Evolutionary conservation across 139 green algal genomes (phyloP).

Genomic region (Chlorella sp.): DNA sequence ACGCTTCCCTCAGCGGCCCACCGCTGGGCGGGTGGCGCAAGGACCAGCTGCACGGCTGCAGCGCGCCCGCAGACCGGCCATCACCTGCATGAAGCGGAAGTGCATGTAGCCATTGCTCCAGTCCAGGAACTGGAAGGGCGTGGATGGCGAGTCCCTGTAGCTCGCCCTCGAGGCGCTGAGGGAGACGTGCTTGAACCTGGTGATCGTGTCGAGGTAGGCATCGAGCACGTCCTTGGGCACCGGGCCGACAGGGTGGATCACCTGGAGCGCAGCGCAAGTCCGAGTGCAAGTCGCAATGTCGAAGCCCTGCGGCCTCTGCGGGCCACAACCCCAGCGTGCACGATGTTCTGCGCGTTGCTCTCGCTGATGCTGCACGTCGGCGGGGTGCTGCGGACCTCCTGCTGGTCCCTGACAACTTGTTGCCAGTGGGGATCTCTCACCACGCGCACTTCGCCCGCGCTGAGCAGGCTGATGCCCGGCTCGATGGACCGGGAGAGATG

Average conservation of each 20-base stretch:
- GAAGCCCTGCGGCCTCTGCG: too few species aligned
- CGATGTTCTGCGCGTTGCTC: background rate
- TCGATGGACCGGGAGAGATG: conserved; percentile 19
- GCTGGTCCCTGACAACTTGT: too few species aligned
- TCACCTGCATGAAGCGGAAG: conserved; percentile 65
- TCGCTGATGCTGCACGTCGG: too few species aligned
- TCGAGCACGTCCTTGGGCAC: conserved; percentile 51
- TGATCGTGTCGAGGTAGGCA: conserved; percentile 54
- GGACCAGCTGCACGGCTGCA: too few species aligned
- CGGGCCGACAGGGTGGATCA: conserved; percentile 57
- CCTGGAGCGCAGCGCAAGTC: conserved; percentile 28
- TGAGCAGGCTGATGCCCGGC: conserved; percentile 57
- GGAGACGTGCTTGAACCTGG: conserved; percentile 16
- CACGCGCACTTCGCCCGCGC: conserved; percentile 60
- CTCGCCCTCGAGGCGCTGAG: conserved; percentile 15
- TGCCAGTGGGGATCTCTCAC: conserved; percentile 30
- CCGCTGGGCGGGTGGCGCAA: too few species aligned
- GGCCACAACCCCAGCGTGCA: too few species aligned
- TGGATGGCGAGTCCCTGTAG: conserved; percentile 40
- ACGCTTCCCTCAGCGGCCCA: too few species aligned
- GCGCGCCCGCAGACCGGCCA: too few species aligned
- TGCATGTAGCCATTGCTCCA: conserved; percentile 69
- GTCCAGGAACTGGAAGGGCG: conserved; percentile 64
- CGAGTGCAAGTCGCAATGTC: too few species aligned
- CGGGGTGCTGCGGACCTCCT: too few species aligned